Base-by-base conservation (phyloP, 495 filamentous ascomycete species). In the Echria macrotheca region DNA sequence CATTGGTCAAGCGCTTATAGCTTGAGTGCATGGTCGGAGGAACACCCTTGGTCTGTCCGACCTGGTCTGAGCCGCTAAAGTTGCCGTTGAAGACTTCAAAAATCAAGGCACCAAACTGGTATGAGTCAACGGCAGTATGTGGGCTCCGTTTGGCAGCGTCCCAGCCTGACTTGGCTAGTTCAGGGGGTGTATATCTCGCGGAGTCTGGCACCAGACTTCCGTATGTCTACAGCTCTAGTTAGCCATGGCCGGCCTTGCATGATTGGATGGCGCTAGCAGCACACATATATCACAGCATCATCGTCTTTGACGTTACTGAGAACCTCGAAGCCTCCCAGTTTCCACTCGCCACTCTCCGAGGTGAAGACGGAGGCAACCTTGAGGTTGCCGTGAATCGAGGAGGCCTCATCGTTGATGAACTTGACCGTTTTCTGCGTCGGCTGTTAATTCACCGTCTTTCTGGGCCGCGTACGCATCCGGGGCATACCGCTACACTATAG, bases 321-420 rank as follows among this genome's bases (percentile, higher is more conserved):
- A 8, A 95, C 77, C 54, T 98, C 94, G 48, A 97, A 93, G 7
- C 93, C 93, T 3, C 86, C 89, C 2, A 98, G 69, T 64, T 93
- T 96, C 93, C 93, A 98, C 64, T 97, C 93, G 23, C 93, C 93
- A 67, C 93, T 96, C 63, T 97, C 91, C 64, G 88, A 86, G 11
- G 83, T 87, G 61, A 85, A 97, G 54, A 98, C 77, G 0, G 91
- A 95, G 2, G 87, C 86, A 17, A 85, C 81, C 45, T 87, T 79
- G 22, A 97, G 73, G 51, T 78, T 87, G 29, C 91, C 93, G 57
- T 98, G 93, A 4, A 97, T 81, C 0, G 89, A 95, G 4, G 84
- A 75, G 2, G 91, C 93, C 55, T 97, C 94, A 28, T 87, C 84
- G 59, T 97, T 96, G 57, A 98, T 87, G 58, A 98, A 98, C 60